Base-by-base conservation (phyloP, 1,284 basidiomycete genomes). In the Sporisorium sorghi region DNA sequence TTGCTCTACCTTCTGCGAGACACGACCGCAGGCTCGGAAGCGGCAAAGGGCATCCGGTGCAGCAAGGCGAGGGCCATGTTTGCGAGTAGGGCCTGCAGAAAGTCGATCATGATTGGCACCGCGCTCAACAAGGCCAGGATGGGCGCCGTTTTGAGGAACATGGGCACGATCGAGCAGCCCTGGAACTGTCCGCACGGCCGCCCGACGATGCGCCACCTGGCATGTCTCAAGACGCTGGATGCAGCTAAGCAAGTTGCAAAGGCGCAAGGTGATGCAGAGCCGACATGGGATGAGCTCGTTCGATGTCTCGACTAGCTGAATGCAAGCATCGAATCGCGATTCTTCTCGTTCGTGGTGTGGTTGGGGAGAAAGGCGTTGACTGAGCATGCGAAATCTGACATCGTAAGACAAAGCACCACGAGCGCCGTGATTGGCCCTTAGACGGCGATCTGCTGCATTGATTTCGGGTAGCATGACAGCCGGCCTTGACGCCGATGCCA, bases 121-220 rank as follows among this genome's bases (percentile, higher is more conserved):
- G 88, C 93, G 14, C 86, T 98, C 61, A 92, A 88, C 17, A 87
- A 86, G 68, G 85, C 86, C 12, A 92, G 92, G 83, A 98, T 98
- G 97, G 88, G 87, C 12, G 85, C 21, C 69, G 89, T 98, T 61
- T 87, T 99, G 2, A 88, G 89, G 49, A 93, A 98, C 84, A 97
- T 99, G 94, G 93, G 93, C 40, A 91, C 89, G 8, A 94, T 99
- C 87, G 93, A 97, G 77, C 94, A 97, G 81, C 97, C 95, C 0
- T 99, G 97, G 88, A 93, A 96, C 67, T 98, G 95, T 82, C 95
- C 96, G 2, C 95, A 97, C 83, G 95, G 95, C 5, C 87, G 95
- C 46, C 96, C 96, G 1, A 99, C 95, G 8, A 97, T 97, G 93
- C 90, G 95, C 1, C 82, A 83, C 51, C 63, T 83, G 21, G 73